Evolutionary conservation across 2,329 filamentous ascomycete species (phyloP).

Genomic region (Basipetospora chlamydospora): DNA sequence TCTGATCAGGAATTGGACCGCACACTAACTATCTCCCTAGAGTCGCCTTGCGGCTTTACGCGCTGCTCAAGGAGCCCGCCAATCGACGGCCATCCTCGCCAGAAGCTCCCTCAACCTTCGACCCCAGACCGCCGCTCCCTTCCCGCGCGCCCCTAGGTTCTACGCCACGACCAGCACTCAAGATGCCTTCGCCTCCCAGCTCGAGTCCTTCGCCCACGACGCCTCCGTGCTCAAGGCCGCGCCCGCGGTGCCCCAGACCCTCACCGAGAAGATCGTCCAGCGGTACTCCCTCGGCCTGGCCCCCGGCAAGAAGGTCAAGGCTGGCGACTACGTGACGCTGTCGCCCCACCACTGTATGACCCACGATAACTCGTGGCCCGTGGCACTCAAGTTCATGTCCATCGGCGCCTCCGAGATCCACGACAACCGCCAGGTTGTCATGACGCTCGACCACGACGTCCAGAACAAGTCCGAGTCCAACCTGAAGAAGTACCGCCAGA

Average conservation of each 20-base stretch:
- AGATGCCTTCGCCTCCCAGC: neutral
- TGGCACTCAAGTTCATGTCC: constrained; percentile 61
- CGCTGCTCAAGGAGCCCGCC: neutral
- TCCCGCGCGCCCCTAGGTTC: neutral
- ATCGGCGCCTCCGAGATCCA: constrained; percentile 62
- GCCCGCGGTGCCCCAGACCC: constrained; percentile 67
- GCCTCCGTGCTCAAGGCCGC: too few relatives aligned
- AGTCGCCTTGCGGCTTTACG: neutral
- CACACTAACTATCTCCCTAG: neutral
- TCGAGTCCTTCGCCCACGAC: too few relatives aligned
- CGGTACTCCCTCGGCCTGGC: constrained; percentile 62
- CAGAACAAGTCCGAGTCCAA: constrained; percentile 70
- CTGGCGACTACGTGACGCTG: constrained; percentile 76
- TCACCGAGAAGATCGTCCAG: constrained; percentile 90
- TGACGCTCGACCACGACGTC: constrained; percentile 79
- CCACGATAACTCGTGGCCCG: constrained; percentile 56
- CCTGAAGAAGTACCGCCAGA: constrained; percentile 66
- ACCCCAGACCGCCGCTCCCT: neutral
- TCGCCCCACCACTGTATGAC: constrained; percentile 5
- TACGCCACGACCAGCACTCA: neutral
- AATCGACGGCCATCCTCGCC: neutral
- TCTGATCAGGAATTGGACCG: neutral
- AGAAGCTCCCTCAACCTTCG: neutral
- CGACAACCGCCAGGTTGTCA: constrained; percentile 25
- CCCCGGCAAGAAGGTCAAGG: constrained; percentile 57